Conservation (phyloP, 768 basidiomycete genomes). For the Calocybe gangraenosa region DNA sequence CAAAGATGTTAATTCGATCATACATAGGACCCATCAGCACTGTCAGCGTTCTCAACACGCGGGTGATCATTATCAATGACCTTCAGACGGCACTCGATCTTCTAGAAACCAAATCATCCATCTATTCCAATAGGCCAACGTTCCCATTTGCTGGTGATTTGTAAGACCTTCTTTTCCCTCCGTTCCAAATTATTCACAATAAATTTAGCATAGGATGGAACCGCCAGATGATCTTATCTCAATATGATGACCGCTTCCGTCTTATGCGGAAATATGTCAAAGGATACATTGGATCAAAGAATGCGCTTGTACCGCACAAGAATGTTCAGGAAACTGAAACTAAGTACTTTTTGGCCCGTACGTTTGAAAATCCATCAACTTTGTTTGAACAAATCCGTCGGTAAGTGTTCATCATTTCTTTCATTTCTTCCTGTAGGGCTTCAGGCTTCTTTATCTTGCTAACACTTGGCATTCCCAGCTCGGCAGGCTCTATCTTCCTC, state of each 20-base stretch:
- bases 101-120: conserved; percentile 15
- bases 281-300: conserved; percentile 13
- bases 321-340: conserved; percentile 12
- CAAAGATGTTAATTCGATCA: neutral
- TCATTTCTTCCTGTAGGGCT: conserved; percentile 3
- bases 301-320: conserved; percentile 7
- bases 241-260: conserved; percentile 15
- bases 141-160: conserved; percentile 17
- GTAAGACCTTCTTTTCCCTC: neutral
- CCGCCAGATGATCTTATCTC: conserved; percentile 18
- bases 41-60: conserved; percentile 12
- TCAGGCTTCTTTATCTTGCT: conserved; percentile 14
- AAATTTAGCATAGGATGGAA: conserved; percentile 15
- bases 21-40: conserved; percentile 14
- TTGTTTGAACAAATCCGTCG: conserved; percentile 13
- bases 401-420: conserved; percentile 1
- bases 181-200: neutral
- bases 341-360: conserved; percentile 14
- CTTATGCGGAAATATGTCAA: conserved; percentile 19
- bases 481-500: conserved; percentile 15
- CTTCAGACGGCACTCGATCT: conserved; percentile 15
- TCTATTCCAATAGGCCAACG: conserved; percentile 15
- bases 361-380: conserved; percentile 8
- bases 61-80: conserved; percentile 17
- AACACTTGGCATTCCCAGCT: conserved; percentile 11